Base-by-base conservation (phyloP, 1,139 yeast genomes). In the Yamadazyma dendronema region DNA sequence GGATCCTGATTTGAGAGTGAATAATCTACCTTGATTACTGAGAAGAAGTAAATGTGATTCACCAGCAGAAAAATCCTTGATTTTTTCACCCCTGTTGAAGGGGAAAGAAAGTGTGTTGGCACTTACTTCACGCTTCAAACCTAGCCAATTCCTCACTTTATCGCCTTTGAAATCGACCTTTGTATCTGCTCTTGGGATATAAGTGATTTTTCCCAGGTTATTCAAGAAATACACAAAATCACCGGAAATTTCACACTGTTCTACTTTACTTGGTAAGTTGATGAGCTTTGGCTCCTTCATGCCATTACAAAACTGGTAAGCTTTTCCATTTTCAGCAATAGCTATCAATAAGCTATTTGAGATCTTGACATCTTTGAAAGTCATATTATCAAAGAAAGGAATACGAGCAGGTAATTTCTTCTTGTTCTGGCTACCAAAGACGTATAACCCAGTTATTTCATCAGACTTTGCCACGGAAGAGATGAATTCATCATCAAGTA, bases 321-420 rank as follows among this genome's bases (percentile, higher is more conserved):
- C 71, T 50, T 82, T 77, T n/a, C 97, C 97, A 17, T 74, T 73
- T 1, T 73, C 74, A 42, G 82, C 75, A 16, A 94, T 81, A 1
- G 80, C 81, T 3, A 79, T 84, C 17, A 81, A 68, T 7, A 58
- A 61, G 17, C 72, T 77, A 16, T 68, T 62, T 1, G 59, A 53
- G 13, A 86, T 52, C 26, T 67, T 65, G n/a, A 88, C 77, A 51
- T 81, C 84, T 32, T 74, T 67, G 32, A 89, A 59, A 13, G 67
- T 51, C 61, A 72, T 71, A 31, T 75, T 74, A 50, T 89, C 88
- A 50, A 90, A 88, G 49, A 68, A 74, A 1, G 70, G 65, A 5
- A 84, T 57, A 51, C 95, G 67, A 19, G 74, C 52, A 1, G 96
- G 95, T 14, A 72, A 57, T 43, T 71, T 74, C 24, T 65, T 61